phyloP scores from a whole-genome alignment of 495 filamentous ascomycete genomes.

The Daldinia caldariorum region DNA sequence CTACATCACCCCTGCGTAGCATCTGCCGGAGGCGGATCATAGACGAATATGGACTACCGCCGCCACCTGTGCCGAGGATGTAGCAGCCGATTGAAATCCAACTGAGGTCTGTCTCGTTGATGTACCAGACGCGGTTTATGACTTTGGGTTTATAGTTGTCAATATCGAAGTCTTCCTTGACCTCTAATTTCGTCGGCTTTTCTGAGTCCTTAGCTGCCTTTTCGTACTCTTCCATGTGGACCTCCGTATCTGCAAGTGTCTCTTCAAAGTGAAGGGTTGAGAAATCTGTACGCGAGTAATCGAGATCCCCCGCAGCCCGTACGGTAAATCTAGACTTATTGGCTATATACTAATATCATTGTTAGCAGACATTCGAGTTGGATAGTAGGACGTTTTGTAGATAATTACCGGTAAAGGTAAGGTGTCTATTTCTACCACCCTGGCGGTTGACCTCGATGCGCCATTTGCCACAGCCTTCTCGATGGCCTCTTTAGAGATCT shows the following conservation, averaged over 20 bases:
- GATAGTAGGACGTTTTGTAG: neutral
- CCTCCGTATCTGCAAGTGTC: constrained; percentile 20
- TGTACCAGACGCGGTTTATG: constrained; percentile 62
- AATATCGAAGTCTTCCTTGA: constrained; percentile 52
- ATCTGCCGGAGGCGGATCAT: constrained; percentile 58
- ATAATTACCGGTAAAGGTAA: constrained; percentile 48
- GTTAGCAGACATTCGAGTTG: neutral
- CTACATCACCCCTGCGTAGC: constrained; percentile 56
- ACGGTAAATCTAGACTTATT: constrained; percentile 62
- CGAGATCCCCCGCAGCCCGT: constrained; percentile 61
- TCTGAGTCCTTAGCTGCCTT: constrained; percentile 27
- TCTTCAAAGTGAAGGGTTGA: constrained; percentile 22
- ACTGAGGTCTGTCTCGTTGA: constrained; percentile 63
- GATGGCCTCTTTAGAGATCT: constrained; percentile 47
- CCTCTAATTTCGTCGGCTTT: constrained; percentile 24
- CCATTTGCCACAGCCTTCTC: constrained; percentile 55
- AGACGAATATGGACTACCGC: constrained; percentile 60
- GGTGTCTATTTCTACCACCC: constrained; percentile 57
- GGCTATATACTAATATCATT: constrained; percentile 55
- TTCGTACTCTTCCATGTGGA: constrained; percentile 39
- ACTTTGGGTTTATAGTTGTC: constrained; percentile 61
- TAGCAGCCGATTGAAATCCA: constrained; percentile 69
- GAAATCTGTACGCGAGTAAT: constrained; percentile 52
- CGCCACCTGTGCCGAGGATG: constrained; percentile 70
- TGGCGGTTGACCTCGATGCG: constrained; percentile 51